Evolutionary conservation across 371 early-diverging fungal genomes (phyloP).

Genomic region (Coemansia sp.): DNA sequence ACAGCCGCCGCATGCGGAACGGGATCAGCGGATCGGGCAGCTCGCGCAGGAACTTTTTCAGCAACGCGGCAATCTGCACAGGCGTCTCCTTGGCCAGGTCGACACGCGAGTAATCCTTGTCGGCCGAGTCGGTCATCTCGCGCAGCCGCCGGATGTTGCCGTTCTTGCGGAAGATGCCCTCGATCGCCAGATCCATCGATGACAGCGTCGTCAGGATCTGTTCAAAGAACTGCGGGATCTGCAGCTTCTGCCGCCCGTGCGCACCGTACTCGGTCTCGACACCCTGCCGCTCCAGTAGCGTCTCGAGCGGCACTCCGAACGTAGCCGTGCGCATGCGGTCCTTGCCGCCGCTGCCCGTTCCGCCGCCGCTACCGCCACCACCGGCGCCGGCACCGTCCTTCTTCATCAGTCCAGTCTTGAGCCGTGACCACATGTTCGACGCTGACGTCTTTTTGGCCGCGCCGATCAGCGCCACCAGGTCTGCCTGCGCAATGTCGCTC

Average conservation of each 20-base stretch:
- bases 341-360: conserved; percentile 23
- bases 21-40: conserved; percentile 94
- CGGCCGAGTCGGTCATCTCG: conserved; percentile 68
- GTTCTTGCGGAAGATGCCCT: conserved; percentile 97
- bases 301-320: conserved; percentile 90
- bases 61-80: conserved; percentile 89
- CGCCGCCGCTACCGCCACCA: conserved; percentile 17
- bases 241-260: conserved; percentile 66
- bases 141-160: conserved; percentile 91
- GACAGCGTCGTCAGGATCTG: conserved; percentile 73
- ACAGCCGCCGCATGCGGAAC: conserved; percentile 77
- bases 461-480: conserved; percentile 74
- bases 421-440: conserved; percentile 49
- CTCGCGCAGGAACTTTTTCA: conserved; percentile 94
- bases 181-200: conserved; percentile 82
- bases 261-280: conserved; percentile 81
- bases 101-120: conserved; percentile 68
- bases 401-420: conserved; percentile 53
- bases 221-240: conserved; percentile 86
- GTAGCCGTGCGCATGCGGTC: conserved; percentile 64
- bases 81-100: conserved; percentile 73
- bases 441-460: conserved; percentile 49
- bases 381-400: conserved; percentile 35
- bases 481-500: conserved; percentile 68
- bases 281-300: conserved; percentile 79